A percentile compares a stretch with the other conserved stretches of the same genome.
Evolutionary conservation across 176 grass and related monocot genomes (phyloP).

Genomic region (Eragrostis curvula): DNA sequence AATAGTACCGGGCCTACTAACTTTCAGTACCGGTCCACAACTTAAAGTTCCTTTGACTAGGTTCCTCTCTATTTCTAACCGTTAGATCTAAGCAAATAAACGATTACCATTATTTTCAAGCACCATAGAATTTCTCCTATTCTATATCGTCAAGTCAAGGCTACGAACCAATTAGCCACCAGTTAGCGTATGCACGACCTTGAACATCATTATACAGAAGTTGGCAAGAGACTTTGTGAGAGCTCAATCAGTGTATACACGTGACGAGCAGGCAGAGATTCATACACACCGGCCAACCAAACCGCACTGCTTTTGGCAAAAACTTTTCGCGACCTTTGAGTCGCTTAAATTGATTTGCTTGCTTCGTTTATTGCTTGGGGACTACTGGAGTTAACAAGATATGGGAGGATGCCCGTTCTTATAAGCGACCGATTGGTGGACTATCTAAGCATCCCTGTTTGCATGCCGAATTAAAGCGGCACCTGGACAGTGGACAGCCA

Average conservation of each 20-base stretch:
- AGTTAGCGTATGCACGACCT: neutral
- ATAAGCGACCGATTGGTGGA: slow-evolving; percentile 38
- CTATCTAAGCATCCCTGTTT: neutral
- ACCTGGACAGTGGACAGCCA: too few relatives aligned
- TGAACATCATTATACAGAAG: neutral
- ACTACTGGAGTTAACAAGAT: neutral
- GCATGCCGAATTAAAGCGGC: too few relatives aligned
- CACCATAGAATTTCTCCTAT: too few relatives aligned
- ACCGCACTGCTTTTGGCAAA: neutral
- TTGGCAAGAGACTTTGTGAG: neutral
- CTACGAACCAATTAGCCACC: too few relatives aligned
- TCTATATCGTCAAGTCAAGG: too few relatives aligned
- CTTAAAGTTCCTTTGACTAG: too few relatives aligned
- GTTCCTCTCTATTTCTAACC: too few relatives aligned
- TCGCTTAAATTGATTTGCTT: neutral
- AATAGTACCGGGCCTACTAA: too few relatives aligned
- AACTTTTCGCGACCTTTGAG: neutral
- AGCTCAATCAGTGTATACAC: neutral
- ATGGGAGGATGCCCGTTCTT: slow-evolving; percentile 5
- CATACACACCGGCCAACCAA: neutral
- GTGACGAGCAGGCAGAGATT: neutral
- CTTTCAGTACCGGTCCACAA: too few relatives aligned
- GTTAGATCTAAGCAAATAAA: too few relatives aligned
- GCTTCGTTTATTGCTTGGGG: neutral
- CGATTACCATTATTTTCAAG: too few relatives aligned